Evolutionary conservation across 441 rosid species (phyloP), one percentile per base, ranked within the genome.

Genomic region (Capsella rubella): DNA sequence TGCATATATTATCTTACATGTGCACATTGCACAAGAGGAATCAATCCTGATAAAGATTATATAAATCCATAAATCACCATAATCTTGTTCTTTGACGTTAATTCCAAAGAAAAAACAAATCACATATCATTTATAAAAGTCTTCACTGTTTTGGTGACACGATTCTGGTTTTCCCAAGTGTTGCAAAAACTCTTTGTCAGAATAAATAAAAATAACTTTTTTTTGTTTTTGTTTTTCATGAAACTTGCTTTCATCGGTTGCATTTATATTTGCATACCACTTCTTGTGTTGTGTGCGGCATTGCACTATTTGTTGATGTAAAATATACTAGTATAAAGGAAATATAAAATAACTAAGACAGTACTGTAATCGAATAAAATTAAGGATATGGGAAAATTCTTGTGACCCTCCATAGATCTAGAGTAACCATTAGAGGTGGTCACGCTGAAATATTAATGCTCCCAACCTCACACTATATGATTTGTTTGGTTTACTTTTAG

Each of bases 361-460:
- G 16, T 58, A 8, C 4, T 50, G 72, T 47, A 43, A 57, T 8
- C n/a, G 29, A 58, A 68, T 60, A 6, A 34, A 7, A 43, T 68
- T 28, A 61, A 53, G 39, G 62, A 69, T 58, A 62, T 39, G 59
- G 0, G 7, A 8, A 28, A 3, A 76, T 29, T 63, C 71, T 55
- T 76, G 75, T 76, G 75, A 76, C 65, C 40, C 60, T 55, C 39
- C 13, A 46, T 35, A 69, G 65, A 62, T 69, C 64, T 16, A 68
- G 65, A 66, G 13, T 60, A 34, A 67, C 64, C 50, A 39, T 45
- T 55, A 47, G 29, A 47, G 29, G 31, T 69, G 55, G 63, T 68
- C 79, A 75, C 63, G 71, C 69, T 13, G n/a, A 46, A 60, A 60
- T 43, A 54, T 59, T 42, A 74, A 74, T 75, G 73, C 21, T 67